phyloP scores from a whole-genome alignment of 768 basidiomycete species.

The Mycena belliarum region DNA sequence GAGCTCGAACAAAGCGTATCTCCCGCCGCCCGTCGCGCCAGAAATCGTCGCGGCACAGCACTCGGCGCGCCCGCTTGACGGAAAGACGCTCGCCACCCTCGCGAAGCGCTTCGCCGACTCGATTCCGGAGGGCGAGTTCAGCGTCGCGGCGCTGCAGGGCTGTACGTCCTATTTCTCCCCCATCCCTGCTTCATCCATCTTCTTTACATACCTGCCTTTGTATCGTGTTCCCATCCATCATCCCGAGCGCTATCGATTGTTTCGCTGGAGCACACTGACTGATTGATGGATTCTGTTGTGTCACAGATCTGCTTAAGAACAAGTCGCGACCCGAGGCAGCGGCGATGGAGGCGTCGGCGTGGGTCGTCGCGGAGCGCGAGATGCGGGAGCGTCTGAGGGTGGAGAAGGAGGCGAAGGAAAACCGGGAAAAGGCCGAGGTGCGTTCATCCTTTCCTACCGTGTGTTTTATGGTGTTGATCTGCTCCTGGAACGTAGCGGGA shows the following conservation, averaged over 20 bases:
- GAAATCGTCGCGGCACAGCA: conserved; percentile 60
- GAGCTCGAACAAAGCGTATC: conserved; percentile 58
- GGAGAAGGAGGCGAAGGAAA: conserved; percentile 73
- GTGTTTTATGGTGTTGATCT: background rate
- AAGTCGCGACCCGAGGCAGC: conserved; percentile 82
- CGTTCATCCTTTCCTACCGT: conserved; percentile 25
- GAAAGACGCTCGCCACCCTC: conserved; percentile 60
- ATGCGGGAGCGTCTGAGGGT: conserved; percentile 71
- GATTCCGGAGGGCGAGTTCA: conserved; percentile 85
- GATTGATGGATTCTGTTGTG: conserved; percentile 17
- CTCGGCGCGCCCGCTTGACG: conserved; percentile 66
- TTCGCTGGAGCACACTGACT: conserved; percentile 5
- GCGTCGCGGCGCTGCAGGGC: conserved; percentile 88
- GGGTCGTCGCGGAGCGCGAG: conserved; percentile 77
- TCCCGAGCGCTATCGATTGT: conserved; percentile 14
- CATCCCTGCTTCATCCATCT: background rate
- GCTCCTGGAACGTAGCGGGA: conserved; percentile 35
- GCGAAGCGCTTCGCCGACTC: conserved; percentile 80
- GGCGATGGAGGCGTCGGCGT: conserved; percentile 61
- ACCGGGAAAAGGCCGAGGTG: conserved; percentile 68
- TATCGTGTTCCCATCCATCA: background rate
- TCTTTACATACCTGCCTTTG: no score
- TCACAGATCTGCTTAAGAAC: conserved; percentile 74
- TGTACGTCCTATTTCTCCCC: conserved; percentile 55
- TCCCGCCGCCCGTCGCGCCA: conserved; percentile 65